phyloP scores from a whole-genome alignment of 2,329 filamentous ascomycete species.

The Daldinia sp. region DNA sequence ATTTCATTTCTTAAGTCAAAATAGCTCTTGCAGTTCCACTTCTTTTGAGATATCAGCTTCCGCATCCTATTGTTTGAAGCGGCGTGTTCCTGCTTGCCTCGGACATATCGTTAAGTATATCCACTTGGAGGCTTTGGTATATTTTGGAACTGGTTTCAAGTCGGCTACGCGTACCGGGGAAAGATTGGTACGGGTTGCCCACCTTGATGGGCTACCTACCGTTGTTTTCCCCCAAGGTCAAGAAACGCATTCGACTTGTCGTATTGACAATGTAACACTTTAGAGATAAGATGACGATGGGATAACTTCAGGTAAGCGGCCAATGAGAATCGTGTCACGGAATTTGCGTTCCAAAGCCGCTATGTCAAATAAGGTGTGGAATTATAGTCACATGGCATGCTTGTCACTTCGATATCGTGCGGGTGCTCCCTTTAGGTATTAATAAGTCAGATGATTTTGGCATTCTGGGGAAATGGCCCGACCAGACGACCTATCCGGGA shows the following conservation, averaged over 20 bases:
- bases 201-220: not conserved
- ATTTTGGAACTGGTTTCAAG: not conserved
- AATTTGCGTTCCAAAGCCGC: not conserved
- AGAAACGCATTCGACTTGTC: not conserved
- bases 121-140: not conserved
- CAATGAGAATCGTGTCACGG: conserved; percentile 4
- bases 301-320: conserved; percentile 22
- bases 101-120: not conserved
- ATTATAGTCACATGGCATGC: conserved; percentile 18
- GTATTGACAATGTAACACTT: not conserved
- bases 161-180: not conserved
- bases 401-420: conserved; percentile 10
- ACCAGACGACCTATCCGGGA: conserved; percentile 15
- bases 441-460: conserved; percentile 26
- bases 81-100: too few relatives aligned
- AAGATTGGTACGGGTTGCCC: not conserved
- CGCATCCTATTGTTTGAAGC: not conserved
- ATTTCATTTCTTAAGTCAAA: not conserved
- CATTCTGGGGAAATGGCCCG: conserved; percentile 20
- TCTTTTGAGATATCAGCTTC: not conserved
- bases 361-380: not conserved
- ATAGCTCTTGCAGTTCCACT: not conserved
- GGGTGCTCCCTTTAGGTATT: not conserved
- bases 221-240: not conserved
- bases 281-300: conserved; percentile 12